Conservation (phyloP, 345 rosid genomes). For the Salix purpurea region DNA sequence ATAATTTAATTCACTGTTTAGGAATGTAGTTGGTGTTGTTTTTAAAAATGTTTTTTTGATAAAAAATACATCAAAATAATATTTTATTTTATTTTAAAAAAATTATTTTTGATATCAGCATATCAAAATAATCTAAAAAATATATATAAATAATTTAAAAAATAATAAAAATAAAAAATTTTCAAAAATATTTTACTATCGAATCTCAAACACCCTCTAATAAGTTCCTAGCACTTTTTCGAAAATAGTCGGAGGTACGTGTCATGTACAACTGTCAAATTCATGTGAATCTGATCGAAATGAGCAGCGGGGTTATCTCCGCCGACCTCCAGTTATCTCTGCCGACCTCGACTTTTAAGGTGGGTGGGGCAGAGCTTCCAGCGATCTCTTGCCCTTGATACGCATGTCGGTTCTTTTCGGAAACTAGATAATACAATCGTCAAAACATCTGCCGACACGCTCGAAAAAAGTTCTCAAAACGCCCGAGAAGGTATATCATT, state of each 20-base stretch:
- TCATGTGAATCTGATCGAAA: background rate
- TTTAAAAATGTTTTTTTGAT: no score
- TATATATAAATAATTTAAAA: no score
- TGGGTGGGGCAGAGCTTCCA: background rate
- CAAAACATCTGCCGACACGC: background rate
- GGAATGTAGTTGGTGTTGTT: no score
- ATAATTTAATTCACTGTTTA: background rate
- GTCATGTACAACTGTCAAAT: background rate
- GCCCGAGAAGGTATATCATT: no score
- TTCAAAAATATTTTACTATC: no score
- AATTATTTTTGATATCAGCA: no score
- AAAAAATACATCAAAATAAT: no score
- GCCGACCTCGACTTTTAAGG: background rate
- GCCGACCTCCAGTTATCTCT: background rate
- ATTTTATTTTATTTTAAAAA: no score
- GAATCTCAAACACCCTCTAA: no score
- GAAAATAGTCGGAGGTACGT: background rate
- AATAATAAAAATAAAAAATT: no score
- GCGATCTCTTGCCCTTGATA: background rate
- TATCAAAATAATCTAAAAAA: no score
- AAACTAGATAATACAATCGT: background rate
- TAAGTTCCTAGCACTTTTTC: background rate
- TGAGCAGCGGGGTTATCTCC: background rate
- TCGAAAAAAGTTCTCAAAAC: background rate
- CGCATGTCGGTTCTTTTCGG: background rate